Conservation (phyloP, 2,329 filamentous ascomycete genomes). For the Thielaviopsis musarum region DNA sequence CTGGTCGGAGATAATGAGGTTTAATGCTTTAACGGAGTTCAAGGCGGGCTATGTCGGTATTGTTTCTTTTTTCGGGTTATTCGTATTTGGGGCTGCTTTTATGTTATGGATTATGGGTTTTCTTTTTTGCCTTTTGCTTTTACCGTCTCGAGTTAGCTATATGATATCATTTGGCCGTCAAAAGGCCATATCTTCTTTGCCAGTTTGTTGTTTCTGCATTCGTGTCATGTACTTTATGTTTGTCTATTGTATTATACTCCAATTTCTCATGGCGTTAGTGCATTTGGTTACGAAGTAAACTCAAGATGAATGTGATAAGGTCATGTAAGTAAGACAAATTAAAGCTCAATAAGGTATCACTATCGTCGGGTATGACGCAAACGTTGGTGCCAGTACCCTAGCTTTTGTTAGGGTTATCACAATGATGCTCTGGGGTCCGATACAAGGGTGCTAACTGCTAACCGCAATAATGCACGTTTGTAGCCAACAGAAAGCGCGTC, state of each 20-base stretch:
- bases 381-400: background rate
- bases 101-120: background rate
- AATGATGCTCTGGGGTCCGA: background rate
- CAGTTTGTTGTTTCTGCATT: background rate
- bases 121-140: background rate
- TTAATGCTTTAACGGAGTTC: background rate
- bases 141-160: background rate
- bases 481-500: background rate
- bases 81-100: background rate
- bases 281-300: background rate
- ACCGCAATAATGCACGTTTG: background rate
- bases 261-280: background rate
- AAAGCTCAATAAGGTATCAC: no score
- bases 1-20: slow-evolving; percentile 6
- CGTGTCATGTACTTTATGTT: background rate
- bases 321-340: no score
- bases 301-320: background rate
- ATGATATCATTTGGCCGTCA: background rate
- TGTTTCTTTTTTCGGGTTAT: slow-evolving; percentile 4
- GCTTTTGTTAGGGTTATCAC: background rate
- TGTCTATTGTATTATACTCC: background rate
- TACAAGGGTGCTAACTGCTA: background rate
- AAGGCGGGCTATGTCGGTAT: background rate
- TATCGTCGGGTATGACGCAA: no score
- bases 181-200: background rate